Conservation (phyloP, 2,329 filamentous ascomycete genomes). For the Botrytis porri region DNA sequence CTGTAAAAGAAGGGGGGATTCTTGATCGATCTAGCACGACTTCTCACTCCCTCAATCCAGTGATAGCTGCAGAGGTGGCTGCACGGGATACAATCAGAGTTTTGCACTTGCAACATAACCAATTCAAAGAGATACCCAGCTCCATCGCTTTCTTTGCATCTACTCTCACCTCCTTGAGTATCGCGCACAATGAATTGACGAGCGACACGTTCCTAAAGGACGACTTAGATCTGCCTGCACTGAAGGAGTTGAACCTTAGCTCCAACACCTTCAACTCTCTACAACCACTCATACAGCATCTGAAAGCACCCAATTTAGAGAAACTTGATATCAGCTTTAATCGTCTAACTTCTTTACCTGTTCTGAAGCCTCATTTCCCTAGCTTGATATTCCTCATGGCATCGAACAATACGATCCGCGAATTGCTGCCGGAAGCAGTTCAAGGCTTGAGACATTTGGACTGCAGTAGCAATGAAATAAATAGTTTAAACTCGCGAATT, state of each 20-base stretch:
- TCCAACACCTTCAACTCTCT: slow-evolving; percentile 72
- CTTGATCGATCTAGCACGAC: slow-evolving; percentile 69
- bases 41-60: slow-evolving; percentile 57
- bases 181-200: slow-evolving; percentile 72
- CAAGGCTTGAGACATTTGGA: slow-evolving; percentile 74
- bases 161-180: slow-evolving; percentile 67
- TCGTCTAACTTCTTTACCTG: slow-evolving; percentile 68
- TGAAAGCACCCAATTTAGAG: slow-evolving; percentile 72
- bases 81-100: slow-evolving; percentile 51
- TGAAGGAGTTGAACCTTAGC: slow-evolving; percentile 74
- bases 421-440: slow-evolving; percentile 70
- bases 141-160: slow-evolving; percentile 69
- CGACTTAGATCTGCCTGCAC: slow-evolving; percentile 64
- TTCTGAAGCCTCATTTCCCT: slow-evolving; percentile 66
- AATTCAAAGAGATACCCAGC: slow-evolving; percentile 65
- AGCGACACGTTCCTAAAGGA: slow-evolving; percentile 64
- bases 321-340: slow-evolving; percentile 82
- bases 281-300: slow-evolving; percentile 58
- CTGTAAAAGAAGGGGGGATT: slow-evolving; percentile 45
- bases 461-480: slow-evolving; percentile 81
- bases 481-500: slow-evolving; percentile 74
- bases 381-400: slow-evolving; percentile 67
- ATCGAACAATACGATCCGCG: slow-evolving; percentile 74
- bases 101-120: slow-evolving; percentile 74
- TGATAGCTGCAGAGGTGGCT: slow-evolving; percentile 55